phyloP scores from a whole-genome alignment of 345 rosid genomes.

The Salix brachista region DNA sequence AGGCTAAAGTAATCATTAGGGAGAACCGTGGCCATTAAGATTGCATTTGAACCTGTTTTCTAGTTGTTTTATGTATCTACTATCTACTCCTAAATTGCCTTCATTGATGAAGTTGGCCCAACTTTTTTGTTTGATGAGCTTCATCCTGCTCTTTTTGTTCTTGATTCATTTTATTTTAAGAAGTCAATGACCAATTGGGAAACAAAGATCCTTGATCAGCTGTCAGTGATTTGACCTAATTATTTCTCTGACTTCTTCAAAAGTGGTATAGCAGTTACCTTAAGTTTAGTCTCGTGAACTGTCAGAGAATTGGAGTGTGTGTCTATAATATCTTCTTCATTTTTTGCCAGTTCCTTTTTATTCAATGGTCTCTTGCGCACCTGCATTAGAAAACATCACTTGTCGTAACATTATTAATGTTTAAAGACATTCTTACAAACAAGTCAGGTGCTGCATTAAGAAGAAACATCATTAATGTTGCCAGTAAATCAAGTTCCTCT shows the following conservation, averaged over 20 bases:
- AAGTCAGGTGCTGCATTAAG: neutral
- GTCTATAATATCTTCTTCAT: constrained; percentile 90
- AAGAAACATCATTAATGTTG: neutral
- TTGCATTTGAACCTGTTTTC: neutral
- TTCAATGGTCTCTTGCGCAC: constrained; percentile 97
- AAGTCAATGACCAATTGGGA: neutral
- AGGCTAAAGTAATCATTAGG: neutral
- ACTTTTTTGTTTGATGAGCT: neutral
- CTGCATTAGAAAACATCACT: constrained; percentile 36
- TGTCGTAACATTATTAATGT: neutral
- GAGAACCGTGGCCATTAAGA: neutral
- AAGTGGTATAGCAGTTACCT: constrained; percentile 43
- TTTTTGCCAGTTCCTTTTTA: constrained; percentile 86
- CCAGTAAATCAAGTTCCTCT: constrained; percentile 7
- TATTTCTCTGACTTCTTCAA: neutral
- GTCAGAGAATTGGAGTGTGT: constrained; percentile 67
- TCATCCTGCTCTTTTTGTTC: neutral
- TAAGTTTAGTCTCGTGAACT: constrained; percentile 91
- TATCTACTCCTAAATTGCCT: neutral
- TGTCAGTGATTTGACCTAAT: neutral
- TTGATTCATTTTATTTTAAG: neutral
- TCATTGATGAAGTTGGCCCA: neutral
- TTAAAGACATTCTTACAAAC: constrained; percentile 7
- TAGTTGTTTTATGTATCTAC: neutral
- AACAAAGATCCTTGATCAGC: neutral